Evolutionary conservation across 345 rosid genomes (phyloP).

Genomic region (Brassica napus): DNA sequence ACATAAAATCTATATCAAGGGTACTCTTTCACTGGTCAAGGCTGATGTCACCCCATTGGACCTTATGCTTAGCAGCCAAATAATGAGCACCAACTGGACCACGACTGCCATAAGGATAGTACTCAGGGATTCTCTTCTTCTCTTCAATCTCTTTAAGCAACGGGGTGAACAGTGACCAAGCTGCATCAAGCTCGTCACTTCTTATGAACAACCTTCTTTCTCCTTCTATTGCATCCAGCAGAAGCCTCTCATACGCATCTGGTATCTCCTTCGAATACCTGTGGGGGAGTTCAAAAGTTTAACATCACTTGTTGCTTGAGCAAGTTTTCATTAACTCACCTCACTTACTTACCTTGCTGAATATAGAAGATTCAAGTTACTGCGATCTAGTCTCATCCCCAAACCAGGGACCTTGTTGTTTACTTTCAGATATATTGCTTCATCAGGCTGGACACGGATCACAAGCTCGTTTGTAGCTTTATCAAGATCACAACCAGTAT

Average conservation of each 20-base stretch:
- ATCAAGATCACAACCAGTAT: slow-evolving; percentile 75
- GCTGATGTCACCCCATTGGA: slow-evolving; percentile 90
- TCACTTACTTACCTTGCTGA: slow-evolving; percentile 67
- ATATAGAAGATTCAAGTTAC: slow-evolving; percentile 85
- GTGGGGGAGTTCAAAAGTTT: not conserved
- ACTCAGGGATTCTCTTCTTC: slow-evolving; percentile 76
- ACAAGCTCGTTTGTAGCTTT: slow-evolving; percentile 93
- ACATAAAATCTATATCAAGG: slow-evolving; percentile 10
- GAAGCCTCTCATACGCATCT: slow-evolving; percentile 95
- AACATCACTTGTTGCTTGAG: not conserved
- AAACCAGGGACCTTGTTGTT: slow-evolving; percentile 98
- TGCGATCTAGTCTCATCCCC: slow-evolving; percentile 93
- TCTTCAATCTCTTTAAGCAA: slow-evolving; percentile 81
- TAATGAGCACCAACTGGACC: slow-evolving; percentile 99
- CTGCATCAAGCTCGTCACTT: slow-evolving; percentile 95
- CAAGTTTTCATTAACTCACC: not conserved
- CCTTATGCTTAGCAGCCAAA: slow-evolving; percentile 89
- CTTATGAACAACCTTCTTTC: slow-evolving; percentile 95
- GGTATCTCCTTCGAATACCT: slow-evolving; percentile 98
- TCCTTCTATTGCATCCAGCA: slow-evolving; percentile 93
- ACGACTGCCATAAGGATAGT: slow-evolving; percentile 94
- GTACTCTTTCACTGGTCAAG: slow-evolving; percentile 48
- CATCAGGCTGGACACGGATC: slow-evolving; percentile 94
- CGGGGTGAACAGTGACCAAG: slow-evolving; percentile 88
- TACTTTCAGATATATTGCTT: slow-evolving; percentile 93